phyloP scores from a whole-genome alignment of 1,139 yeast genomes.

The Magnusiomyces paraingens region DNA sequence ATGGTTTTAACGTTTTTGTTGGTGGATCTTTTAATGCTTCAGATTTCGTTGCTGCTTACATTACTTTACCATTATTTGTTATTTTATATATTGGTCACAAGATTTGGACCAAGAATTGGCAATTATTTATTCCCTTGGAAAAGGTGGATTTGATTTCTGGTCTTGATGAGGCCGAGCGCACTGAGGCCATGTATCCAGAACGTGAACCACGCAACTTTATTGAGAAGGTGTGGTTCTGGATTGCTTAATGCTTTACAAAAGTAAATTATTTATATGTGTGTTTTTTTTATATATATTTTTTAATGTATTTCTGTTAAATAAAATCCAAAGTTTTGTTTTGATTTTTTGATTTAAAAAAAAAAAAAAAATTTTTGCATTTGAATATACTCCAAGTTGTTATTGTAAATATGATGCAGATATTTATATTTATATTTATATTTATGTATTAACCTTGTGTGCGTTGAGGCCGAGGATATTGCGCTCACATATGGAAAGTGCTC shows the following conservation, averaged over 20 bases:
- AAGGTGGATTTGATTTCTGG: conserved; percentile 46
- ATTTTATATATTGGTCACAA: conserved; percentile 47
- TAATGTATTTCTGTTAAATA: neutral
- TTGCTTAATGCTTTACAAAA: conserved; percentile 25
- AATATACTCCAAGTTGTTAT: neutral
- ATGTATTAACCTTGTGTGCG: too few relatives aligned
- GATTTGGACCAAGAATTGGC: conserved; percentile 42
- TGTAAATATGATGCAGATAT: too few relatives aligned
- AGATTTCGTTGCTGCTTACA: conserved; percentile 46
- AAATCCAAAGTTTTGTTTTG: neutral
- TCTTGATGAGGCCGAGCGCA: conserved; percentile 45
- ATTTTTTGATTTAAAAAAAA: neutral
- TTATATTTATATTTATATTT: too few relatives aligned
- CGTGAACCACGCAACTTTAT: conserved; percentile 34
- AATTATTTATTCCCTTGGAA: conserved; percentile 37
- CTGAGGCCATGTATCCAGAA: conserved; percentile 34
- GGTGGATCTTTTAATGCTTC: conserved; percentile 46
- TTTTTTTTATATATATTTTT: neutral
- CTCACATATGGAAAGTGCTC: too few relatives aligned
- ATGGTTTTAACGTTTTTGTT: conserved; percentile 62
- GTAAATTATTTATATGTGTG: neutral
- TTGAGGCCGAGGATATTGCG: too few relatives aligned
- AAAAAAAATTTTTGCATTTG: neutral
- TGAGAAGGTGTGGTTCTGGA: conserved; percentile 42
- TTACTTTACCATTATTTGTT: conserved; percentile 46